Conservation (phyloP, 768 basidiomycete genomes). For the Leucosporidium scottii region DNA sequence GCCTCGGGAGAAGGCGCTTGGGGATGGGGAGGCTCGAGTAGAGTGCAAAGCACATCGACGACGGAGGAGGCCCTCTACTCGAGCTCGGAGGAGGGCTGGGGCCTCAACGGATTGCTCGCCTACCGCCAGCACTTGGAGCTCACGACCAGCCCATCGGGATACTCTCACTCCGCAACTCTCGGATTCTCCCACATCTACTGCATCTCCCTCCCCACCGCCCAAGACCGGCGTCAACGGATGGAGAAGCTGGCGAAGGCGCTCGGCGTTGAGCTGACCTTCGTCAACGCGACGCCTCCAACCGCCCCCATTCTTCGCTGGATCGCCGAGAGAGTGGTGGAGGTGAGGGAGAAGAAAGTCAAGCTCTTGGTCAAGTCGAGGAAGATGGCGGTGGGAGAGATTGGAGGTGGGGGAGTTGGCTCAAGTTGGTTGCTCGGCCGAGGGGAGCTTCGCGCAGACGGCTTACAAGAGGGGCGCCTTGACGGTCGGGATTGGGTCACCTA, state of each 20-base stretch:
- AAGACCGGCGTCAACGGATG: slow-evolving; percentile 36
- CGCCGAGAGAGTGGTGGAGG: slow-evolving; percentile 33
- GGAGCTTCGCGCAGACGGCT: slow-evolving; percentile 1
- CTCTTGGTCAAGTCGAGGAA: slow-evolving; percentile 7
- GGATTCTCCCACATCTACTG: slow-evolving; percentile 39
- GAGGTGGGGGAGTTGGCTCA: slow-evolving; percentile 1
- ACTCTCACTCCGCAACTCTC: slow-evolving; percentile 32
- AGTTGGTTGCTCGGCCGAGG: slow-evolving; percentile 12
- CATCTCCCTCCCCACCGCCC: slow-evolving; percentile 33
- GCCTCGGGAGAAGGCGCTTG: too few relatives aligned
- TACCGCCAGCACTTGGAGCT: slow-evolving; percentile 31
- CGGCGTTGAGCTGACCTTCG: slow-evolving; percentile 34
- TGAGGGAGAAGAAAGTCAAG: slow-evolving; percentile 1
- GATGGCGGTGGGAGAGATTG: background rate
- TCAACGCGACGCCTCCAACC: slow-evolving; percentile 34
- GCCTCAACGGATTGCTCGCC: background rate
- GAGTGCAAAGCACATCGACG: too few relatives aligned
- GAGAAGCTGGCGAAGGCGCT: slow-evolving; percentile 33
- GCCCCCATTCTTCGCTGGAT: slow-evolving; percentile 35
- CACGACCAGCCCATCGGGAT: slow-evolving; percentile 14
- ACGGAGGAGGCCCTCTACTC: too few relatives aligned
- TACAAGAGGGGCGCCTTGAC: background rate
- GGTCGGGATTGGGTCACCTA: slow-evolving; percentile 33
- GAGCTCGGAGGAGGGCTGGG: too few relatives aligned
- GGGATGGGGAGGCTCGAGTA: too few relatives aligned